Evolutionary conservation across 257 asterid genomes (phyloP).

Genomic region (Solanum chilense): DNA sequence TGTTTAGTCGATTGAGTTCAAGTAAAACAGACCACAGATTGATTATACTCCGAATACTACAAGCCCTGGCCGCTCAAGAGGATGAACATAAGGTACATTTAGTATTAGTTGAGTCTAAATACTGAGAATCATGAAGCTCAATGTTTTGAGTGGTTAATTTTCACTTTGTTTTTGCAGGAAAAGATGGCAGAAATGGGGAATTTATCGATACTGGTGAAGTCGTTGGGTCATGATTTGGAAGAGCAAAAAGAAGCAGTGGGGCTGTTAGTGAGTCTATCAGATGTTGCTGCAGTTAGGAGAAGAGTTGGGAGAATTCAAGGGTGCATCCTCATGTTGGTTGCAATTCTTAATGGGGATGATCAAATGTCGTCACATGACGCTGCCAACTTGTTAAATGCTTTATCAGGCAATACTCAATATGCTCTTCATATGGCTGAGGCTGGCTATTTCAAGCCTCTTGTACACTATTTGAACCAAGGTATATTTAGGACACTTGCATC

Average conservation of each 20-base stretch:
- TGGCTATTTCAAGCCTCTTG: conserved; percentile 76
- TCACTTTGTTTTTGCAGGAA: conserved; percentile 54
- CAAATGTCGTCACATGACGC: conserved; percentile 52
- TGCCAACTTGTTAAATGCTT: conserved; percentile 30
- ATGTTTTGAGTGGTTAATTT: conserved; percentile 8
- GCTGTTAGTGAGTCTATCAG: conserved; percentile 38
- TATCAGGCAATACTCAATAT: conserved; percentile 69
- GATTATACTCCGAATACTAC: conserved; percentile 35
- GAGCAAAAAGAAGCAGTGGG: conserved; percentile 83
- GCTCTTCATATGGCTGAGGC: conserved; percentile 97
- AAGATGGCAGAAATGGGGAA: conserved; percentile 48
- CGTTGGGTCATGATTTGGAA: conserved; percentile 38
- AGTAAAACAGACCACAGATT: conserved; percentile 34
- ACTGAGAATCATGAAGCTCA: neutral
- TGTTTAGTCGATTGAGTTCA: conserved; percentile 36
- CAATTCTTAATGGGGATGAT: conserved; percentile 53
- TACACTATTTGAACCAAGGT: conserved; percentile 67
- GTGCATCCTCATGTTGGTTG: conserved; percentile 64
- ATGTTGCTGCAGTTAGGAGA: conserved; percentile 35
- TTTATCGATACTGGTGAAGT: conserved; percentile 49
- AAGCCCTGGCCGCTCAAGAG: conserved; percentile 22
- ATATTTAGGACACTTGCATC: neutral
- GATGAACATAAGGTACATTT: conserved; percentile 50
- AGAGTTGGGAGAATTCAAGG: conserved; percentile 68
- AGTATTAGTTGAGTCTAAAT: neutral